A percentile compares a stretch with the other conserved stretches of the same genome.
Conservation (phyloP, 805 yeast genomes). For the Hanseniaspora hatyaiensis region DNA sequence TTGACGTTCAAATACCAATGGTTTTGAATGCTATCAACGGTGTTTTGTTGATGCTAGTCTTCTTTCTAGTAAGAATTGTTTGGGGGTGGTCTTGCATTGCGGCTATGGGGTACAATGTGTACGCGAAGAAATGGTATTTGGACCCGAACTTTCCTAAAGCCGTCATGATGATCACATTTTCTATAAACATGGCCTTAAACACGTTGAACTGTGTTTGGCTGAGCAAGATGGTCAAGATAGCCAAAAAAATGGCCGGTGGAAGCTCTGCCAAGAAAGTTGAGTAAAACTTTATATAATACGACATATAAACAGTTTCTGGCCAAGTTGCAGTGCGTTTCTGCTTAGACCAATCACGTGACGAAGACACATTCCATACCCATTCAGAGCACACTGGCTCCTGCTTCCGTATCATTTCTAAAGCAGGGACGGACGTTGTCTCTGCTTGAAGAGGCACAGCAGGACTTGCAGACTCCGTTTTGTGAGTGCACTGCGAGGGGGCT, state of each 20-base stretch:
- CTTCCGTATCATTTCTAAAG: too few species aligned
- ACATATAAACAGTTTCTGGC: too few species aligned
- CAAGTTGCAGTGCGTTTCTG: too few species aligned
- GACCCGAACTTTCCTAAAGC: slow-evolving; percentile 32
- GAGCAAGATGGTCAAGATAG: slow-evolving; percentile 67
- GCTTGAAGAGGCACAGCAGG: too few species aligned
- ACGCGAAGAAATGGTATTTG: slow-evolving; percentile 23
- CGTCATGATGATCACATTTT: slow-evolving; percentile 41
- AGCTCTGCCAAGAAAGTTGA: background rate
- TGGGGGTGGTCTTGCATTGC: slow-evolving; percentile 78
- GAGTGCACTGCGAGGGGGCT: too few species aligned
- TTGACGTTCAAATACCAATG: slow-evolving; percentile 17
- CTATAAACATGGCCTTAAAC: slow-evolving; percentile 52
- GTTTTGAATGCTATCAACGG: slow-evolving; percentile 61
- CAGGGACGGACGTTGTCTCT: too few species aligned
- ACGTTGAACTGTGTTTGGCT: slow-evolving; percentile 76
- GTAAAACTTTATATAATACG: too few species aligned
- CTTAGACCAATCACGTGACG: too few species aligned
- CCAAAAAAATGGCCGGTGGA: slow-evolving; percentile 38
- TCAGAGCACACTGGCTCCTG: too few species aligned
- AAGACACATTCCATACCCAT: too few species aligned
- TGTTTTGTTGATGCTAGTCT: slow-evolving; percentile 48
- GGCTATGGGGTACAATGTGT: slow-evolving; percentile 37
- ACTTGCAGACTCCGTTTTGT: too few species aligned
- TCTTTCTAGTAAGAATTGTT: slow-evolving; percentile 64